Evolutionary conservation across 2,329 filamentous ascomycete genomes (phyloP), one percentile per base, ranked within the genome.

Genomic region (Microdochium bolleyi): DNA sequence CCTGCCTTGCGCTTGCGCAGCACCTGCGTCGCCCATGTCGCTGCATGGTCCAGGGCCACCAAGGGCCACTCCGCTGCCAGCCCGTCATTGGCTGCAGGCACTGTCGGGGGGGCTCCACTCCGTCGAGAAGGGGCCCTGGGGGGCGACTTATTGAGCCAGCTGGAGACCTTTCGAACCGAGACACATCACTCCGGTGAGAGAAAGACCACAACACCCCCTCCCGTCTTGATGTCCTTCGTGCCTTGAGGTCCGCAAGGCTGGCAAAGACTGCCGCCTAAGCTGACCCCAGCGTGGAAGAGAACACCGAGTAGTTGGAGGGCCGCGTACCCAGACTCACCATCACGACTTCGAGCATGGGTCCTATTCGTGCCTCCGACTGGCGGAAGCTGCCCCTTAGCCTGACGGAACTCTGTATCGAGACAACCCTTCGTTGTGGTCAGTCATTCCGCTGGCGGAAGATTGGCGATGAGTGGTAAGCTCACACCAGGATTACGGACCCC

Each of bases 361-460:
- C 70, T 49, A 67, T 67, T 49, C 77, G 76, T 27, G 74, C 83
- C n/a, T 77, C 85, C 16, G 87, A 89, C 66, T 99, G 94, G 94
- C 83, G 83, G 58, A 95, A 89, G 73, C 73, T 99, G 60, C 91
- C 94, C 24, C 74, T 96, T 41, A 88, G 78, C 55, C 73, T 96
- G 32, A 82, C 85, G 3, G 94, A 99, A 66, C 80, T 99, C 3
- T 96, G 90, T 67, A 91, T 99, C 59, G 90, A 96, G 62, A 99
- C 92, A 0, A 96, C 91, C 0, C 75, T 99, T 32, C 85, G 92
- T 56, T 99, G 94, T 67, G 94, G 94, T 3, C 94, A 99, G 68
- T 96, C 92, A 0, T 99, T 99, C 62, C 85, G 92, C 74, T 99
- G 94, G 94, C 87, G 86, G 56, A 91, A 92, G 65, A 82, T 89